Conservation (phyloP, 1,139 yeast genomes). For the Meyerozyma elateridarum region DNA sequence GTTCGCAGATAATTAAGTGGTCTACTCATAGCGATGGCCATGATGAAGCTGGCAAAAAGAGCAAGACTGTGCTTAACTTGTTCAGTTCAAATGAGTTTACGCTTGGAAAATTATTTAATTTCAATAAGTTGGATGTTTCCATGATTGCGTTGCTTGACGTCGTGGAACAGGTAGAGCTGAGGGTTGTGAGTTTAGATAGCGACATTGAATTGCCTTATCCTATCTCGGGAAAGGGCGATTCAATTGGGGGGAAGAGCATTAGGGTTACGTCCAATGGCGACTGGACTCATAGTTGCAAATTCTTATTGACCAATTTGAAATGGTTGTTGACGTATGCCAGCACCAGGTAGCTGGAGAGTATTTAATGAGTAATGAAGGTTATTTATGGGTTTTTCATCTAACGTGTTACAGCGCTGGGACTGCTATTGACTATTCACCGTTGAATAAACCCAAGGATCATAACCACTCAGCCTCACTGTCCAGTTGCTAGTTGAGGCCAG, state of each 20-base stretch:
- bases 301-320: constrained; percentile 63
- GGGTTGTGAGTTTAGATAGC: constrained; percentile 44
- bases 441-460: too few species aligned
- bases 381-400: too few species aligned
- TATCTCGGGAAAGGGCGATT: constrained; percentile 45
- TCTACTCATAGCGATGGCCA: constrained; percentile 7
- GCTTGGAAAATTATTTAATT: constrained; percentile 63
- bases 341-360: background rate
- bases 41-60: constrained; percentile 7
- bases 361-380: too few species aligned
- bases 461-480: too few species aligned
- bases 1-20: constrained; percentile 67
- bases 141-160: constrained; percentile 72
- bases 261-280: constrained; percentile 68
- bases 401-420: too few species aligned
- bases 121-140: constrained; percentile 67
- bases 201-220: constrained; percentile 71
- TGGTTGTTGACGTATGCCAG: constrained; percentile 49
- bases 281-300: constrained; percentile 91
- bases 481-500: too few species aligned
- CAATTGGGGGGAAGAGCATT: constrained; percentile 75
- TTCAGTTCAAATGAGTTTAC: constrained; percentile 65
- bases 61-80: constrained; percentile 39
- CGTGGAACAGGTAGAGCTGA: constrained; percentile 50
- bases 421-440: too few species aligned